Percentiles rank a stretch among this genome's conserved stretches.
These are phyloP conservation scores for Sporothrix brunneoviolacea DNA, from an alignment of 2,329 filamentous ascomycete species.

Conservation along the genomic window DNA sequence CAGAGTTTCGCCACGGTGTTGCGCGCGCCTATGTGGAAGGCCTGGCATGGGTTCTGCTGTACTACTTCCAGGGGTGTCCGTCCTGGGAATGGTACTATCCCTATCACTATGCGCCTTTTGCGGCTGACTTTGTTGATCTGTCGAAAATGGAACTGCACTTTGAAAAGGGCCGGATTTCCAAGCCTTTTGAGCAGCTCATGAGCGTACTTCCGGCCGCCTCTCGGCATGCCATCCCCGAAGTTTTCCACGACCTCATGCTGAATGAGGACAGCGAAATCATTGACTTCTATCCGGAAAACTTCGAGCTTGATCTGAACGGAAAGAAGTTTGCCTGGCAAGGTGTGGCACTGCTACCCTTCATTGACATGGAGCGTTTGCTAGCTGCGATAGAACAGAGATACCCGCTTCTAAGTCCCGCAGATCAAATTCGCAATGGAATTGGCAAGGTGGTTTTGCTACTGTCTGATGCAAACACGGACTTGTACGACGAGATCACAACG, in stretches of 20 bases:
- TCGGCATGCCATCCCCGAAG: slow-evolving; percentile 78
- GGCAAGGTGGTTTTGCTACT: slow-evolving; percentile 79
- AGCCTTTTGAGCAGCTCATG: slow-evolving; percentile 96
- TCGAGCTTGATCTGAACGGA: slow-evolving; percentile 87
- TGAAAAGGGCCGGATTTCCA: slow-evolving; percentile 76
- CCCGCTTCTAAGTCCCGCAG: slow-evolving; percentile 68
- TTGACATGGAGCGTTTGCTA: slow-evolving; percentile 82
- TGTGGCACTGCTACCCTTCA: slow-evolving; percentile 87
- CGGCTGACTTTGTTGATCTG: slow-evolving; percentile 84
- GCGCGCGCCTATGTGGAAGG: slow-evolving; percentile 90
- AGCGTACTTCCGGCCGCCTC: slow-evolving; percentile 92
- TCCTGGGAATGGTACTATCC: slow-evolving; percentile 99
- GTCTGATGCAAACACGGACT: slow-evolving; percentile 67
- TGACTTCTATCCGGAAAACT: slow-evolving; percentile 95
- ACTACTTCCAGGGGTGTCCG: slow-evolving; percentile 97
- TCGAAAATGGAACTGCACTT: slow-evolving; percentile 74
- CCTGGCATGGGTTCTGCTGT: slow-evolving; percentile 87
- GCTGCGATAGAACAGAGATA: slow-evolving; percentile 78
- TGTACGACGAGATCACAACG: slow-evolving; percentile 78
- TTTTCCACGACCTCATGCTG: slow-evolving; percentile 88
- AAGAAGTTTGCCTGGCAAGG: slow-evolving; percentile 99
- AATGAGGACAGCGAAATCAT: slow-evolving; percentile 84
- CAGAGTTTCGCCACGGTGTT: slow-evolving; percentile 82
- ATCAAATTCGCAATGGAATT: slow-evolving; percentile 68
- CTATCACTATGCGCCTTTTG: slow-evolving; percentile 96